phyloP scores from a whole-genome alignment of 2,329 filamentous ascomycete species.

The Pezizomycotina sp. region DNA sequence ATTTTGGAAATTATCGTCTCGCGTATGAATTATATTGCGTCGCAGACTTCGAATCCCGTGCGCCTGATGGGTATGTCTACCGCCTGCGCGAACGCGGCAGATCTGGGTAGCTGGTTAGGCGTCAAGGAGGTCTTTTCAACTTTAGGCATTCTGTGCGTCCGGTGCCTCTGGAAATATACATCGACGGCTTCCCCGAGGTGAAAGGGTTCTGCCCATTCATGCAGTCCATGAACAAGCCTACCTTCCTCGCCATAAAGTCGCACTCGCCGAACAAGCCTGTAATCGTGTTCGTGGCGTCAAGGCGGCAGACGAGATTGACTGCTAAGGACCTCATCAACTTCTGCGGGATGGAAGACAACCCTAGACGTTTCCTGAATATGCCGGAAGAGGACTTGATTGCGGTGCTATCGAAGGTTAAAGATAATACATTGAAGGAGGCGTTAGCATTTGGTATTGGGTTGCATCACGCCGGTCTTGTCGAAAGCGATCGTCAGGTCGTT shows the following conservation, averaged over 20 bases:
- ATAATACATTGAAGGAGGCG: slow-evolving; percentile 82
- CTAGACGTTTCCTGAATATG: slow-evolving; percentile 81
- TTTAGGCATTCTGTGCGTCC: slow-evolving; percentile 94
- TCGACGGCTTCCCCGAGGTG: slow-evolving; percentile 91
- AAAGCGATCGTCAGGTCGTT: slow-evolving; percentile 76
- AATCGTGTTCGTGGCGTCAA: slow-evolving; percentile 93
- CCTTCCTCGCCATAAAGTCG: slow-evolving; percentile 87
- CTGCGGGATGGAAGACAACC: slow-evolving; percentile 97
- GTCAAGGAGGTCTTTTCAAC: slow-evolving; percentile 90
- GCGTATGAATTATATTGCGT: slow-evolving; percentile 96
- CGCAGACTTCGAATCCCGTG: slow-evolving; percentile 77
- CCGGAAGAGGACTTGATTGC: slow-evolving; percentile 82
- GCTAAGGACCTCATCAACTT: slow-evolving; percentile 94
- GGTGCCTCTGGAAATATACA: slow-evolving; percentile 88
- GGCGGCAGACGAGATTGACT: slow-evolving; percentile 83
- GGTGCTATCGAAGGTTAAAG: slow-evolving; percentile 79
- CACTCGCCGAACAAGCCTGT: slow-evolving; percentile 94
- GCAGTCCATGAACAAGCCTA: slow-evolving; percentile 98
- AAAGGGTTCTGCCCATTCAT: slow-evolving; percentile 92
- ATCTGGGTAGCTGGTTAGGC: slow-evolving; percentile 89
- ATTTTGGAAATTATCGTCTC: slow-evolving; percentile 93
- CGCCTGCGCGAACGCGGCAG: slow-evolving; percentile 85
- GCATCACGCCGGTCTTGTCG: slow-evolving; percentile 91
- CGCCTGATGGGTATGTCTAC: slow-evolving; percentile 97
- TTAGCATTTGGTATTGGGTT: slow-evolving; percentile 92